phyloP scores from a whole-genome alignment of 2,329 filamentous ascomycete genomes.

The Neofusicoccum umdonicola region DNA sequence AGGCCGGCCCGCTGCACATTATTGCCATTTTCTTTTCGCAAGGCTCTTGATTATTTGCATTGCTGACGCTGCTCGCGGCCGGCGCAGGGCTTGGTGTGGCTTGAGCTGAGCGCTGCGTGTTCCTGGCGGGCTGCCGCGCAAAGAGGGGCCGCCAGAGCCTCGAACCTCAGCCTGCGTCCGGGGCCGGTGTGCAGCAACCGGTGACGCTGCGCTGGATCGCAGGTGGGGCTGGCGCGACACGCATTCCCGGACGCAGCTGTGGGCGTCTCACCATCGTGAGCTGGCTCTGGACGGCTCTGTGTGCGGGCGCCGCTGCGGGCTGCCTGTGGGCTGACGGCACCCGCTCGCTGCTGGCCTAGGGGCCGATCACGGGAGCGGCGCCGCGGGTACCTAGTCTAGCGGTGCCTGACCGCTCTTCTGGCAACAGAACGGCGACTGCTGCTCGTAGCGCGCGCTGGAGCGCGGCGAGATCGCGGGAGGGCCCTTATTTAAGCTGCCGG shows the following conservation, averaged over 20 bases:
- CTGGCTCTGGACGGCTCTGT: background rate
- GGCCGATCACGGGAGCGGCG: background rate
- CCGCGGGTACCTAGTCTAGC: background rate
- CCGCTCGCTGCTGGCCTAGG: background rate
- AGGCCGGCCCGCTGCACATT: background rate
- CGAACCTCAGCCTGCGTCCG: background rate
- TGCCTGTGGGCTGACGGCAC: background rate
- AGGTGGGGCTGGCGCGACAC: background rate
- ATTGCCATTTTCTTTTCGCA: background rate
- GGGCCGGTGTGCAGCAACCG: background rate
- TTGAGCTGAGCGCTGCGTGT: background rate
- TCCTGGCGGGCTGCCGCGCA: background rate
- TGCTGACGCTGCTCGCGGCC: background rate
- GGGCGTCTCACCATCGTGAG: constrained; percentile 10
- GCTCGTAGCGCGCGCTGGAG: background rate
- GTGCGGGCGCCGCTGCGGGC: background rate
- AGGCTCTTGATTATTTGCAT: constrained; percentile 2
- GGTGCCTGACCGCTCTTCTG: constrained; percentile 4
- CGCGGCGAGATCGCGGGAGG: background rate
- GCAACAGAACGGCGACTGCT: background rate
- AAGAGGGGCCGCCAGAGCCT: background rate
- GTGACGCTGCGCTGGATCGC: background rate
- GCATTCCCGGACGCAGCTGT: background rate
- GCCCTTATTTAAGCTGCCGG: constrained; percentile 9
- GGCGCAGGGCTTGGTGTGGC: background rate